Percentiles rank a stretch among this genome's conserved stretches.
Conservation (phyloP, 352 stramenopile species). For the Aphanomyces astaci region DNA sequence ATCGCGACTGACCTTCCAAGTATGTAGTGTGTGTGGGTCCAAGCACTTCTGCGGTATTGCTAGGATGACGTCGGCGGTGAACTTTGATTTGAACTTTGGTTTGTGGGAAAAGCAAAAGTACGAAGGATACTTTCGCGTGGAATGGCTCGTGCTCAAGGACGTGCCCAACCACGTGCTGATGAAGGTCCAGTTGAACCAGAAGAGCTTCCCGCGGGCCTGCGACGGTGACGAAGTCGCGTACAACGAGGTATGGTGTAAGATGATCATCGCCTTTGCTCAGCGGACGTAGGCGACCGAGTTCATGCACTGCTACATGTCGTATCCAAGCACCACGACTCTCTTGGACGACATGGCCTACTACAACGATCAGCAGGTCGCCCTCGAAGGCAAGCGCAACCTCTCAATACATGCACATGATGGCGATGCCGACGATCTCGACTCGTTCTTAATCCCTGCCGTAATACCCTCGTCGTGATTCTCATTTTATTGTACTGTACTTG, state of each 20-base stretch:
- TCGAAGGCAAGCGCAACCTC: conserved; percentile 54
- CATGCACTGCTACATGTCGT: conserved; percentile 49
- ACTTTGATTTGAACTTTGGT: conserved; percentile 41
- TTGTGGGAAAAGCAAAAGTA: conserved; percentile 82
- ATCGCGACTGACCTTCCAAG: background rate
- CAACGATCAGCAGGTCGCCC: conserved; percentile 40
- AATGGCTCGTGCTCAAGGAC: conserved; percentile 79
- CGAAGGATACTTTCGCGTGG: conserved; percentile 66
- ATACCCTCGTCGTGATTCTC: too few species aligned
- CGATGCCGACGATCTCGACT: background rate
- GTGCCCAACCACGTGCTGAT: conserved; percentile 75
- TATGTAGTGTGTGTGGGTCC: conserved; percentile 59
- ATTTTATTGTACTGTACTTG: too few species aligned
- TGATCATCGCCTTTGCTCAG: conserved; percentile 15
- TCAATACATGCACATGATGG: too few species aligned
- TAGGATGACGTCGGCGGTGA: conserved; percentile 62
- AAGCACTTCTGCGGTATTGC: conserved; percentile 73
- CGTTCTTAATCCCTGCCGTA: background rate
- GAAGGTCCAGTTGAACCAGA: conserved; percentile 67
- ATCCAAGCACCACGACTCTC: conserved; percentile 47
- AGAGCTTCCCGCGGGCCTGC: conserved; percentile 68
- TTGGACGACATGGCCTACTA: conserved; percentile 71
- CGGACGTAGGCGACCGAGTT: conserved; percentile 51
- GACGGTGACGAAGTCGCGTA: conserved; percentile 74
- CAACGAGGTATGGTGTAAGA: conserved; percentile 42